Conservation (phyloP, 2,329 filamentous ascomycete genomes). For the Trichophyton mentagrophytes region DNA sequence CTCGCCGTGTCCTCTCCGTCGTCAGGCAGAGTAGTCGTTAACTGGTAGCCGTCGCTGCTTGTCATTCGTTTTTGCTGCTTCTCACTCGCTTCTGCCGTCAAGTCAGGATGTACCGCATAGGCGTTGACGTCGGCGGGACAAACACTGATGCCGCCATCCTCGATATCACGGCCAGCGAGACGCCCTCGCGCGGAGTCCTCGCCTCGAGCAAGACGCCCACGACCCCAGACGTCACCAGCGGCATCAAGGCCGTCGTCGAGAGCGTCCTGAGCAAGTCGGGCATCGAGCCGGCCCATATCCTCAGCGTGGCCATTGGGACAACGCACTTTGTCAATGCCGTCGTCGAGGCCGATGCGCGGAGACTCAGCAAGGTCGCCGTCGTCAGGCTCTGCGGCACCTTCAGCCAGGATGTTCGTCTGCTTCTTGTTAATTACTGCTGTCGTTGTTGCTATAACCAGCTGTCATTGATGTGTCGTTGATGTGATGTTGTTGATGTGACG, state of each 20-base stretch:
- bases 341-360: slow-evolving; percentile 34
- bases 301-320: slow-evolving; percentile 40
- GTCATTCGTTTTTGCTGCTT: background rate
- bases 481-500: background rate
- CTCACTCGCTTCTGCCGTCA: background rate
- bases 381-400: slow-evolving; percentile 37
- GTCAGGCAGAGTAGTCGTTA: background rate
- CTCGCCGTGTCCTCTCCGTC: too few relatives aligned
- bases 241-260: slow-evolving; percentile 37
- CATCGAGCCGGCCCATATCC: slow-evolving; percentile 29
- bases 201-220: slow-evolving; percentile 40
- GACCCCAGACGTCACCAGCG: slow-evolving; percentile 39
- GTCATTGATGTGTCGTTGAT: background rate
- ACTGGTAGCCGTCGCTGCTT: background rate
- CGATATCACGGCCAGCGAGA: slow-evolving; percentile 27
- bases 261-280: slow-evolving; percentile 30
- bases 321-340: slow-evolving; percentile 40
- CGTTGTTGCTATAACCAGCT: background rate
- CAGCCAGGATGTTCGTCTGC: slow-evolving; percentile 23
- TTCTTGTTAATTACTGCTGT: background rate
- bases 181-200: slow-evolving; percentile 30
- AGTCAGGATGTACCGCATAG: slow-evolving; percentile 22
- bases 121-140: slow-evolving; percentile 29
- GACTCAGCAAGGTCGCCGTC: slow-evolving; percentile 36
- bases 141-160: slow-evolving; percentile 37